Evolutionary conservation across 1,284 basidiomycete species (phyloP), one percentile per base, ranked within the genome.

Genomic region (Cutaneotrichosporon cavernicola): DNA sequence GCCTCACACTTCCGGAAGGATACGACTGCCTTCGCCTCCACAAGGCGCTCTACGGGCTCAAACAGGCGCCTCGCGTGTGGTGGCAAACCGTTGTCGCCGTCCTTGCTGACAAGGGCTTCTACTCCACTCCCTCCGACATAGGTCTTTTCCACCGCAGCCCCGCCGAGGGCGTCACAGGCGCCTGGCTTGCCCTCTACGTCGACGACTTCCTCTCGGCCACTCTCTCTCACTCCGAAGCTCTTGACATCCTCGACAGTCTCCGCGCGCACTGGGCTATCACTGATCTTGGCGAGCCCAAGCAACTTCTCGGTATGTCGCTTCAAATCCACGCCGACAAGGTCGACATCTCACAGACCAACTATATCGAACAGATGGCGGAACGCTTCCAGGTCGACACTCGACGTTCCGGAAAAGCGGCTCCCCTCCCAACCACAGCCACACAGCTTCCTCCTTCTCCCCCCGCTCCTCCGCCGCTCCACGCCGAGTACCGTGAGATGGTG

Each of bases 41-140:
- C 30, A 73, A 76, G n/a, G 70, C 76, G 0, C 68, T 84, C 0
- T 84, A 84, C 65, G 82, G 83, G 0, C 77, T 83, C 66, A 82
- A 82, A 65, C 82, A 84, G 62, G 63, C 71, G 13, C 68, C 65
- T 13, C 67, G 71, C 1, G 51, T 65, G 7, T 73, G 72, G 73
- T 81, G 83, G 71, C 56, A 72, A 7, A 79, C 76, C 4, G 68
- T 84, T 58, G 64, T 80, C 32, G 62, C 66, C 0, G 71, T 70
- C 0, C 80, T 84, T 69, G n/a, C 58, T 0, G 57, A 61, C 0
- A 65, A 73, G 9, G 75, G 77, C 0, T 83, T 83, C 67, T 72
- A 31, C 0, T 61, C 72, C 0, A 68, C 80, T 0, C 16, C 64
- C 0, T 67, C 70, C 31, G 77, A 84, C 34, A 71, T 77, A 58